Evolutionary conservation across 2,329 filamentous ascomycete species (phyloP), one percentile per base, ranked within the genome.

Genomic region (Fusarium transvaalense): DNA sequence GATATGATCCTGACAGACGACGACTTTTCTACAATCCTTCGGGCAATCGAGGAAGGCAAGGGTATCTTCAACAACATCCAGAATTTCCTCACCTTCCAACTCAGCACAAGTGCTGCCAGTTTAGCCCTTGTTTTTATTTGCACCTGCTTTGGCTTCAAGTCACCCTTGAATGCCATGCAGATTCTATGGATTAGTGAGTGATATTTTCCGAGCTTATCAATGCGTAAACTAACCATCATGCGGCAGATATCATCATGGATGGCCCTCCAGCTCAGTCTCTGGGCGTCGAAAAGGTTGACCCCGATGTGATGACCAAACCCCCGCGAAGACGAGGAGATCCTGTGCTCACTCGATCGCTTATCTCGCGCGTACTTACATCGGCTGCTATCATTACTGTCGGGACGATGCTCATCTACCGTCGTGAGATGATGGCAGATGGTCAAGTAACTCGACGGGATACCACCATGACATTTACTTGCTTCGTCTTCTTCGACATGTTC

Each of bases 1-100:
- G 93, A 96, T 76, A 97, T 97, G 93, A 95, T 97, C 68, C 82
- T 97, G 53, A 96, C 92, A 0, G 92, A 96, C 72, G 93, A 97
- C 78, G 92, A 96, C 79, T 96, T 97, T 78, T 92, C 91, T 1
- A 96, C 93, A 7, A 99, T 99, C 67, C 85, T 99, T 13, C 92
- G 90, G 62, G 96, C 96, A 31, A 99, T 99, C 66, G 96, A 99
- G 79, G 96, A 99, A 82, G 97, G 96, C 80, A 99, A 99, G 80
- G 96, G 94, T 56, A 99, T 99, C 72, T 99, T 99, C 81, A 97
- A 96, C 86, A 99, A 99, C 79, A 98, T 99, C 71, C 96, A 99
- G 77, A 99, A 99, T 80, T 99, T 99, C 81, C 86, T 99, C 68
- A 98, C 96, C 0, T 99, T 99, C 81, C 97, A 99, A 82, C 87